Evolutionary conservation across 257 asterid species (phyloP).

Genomic region (Rauvolfia tetraphylla): DNA sequence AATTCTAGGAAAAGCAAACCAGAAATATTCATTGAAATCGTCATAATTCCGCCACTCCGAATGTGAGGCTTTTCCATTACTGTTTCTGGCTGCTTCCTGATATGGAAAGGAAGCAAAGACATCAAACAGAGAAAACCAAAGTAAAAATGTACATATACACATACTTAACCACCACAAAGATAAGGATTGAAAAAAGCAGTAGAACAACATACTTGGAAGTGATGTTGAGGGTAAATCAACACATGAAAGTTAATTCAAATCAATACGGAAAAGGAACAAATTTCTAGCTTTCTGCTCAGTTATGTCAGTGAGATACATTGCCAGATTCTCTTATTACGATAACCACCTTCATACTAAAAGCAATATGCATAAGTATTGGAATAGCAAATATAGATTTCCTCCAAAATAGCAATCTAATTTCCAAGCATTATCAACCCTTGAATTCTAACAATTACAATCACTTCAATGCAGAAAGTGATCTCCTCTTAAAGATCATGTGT

Average conservation of each 20-base stretch:
- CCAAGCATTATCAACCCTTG: not conserved
- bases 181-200: not conserved
- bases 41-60: slow-evolving; percentile 96
- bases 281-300: not conserved
- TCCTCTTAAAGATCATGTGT: not conserved
- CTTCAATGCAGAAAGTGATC: not conserved
- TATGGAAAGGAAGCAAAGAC: slow-evolving; percentile 11
- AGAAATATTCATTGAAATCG: slow-evolving; percentile 93
- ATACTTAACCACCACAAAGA: not conserved
- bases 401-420: not conserved
- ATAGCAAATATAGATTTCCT: not conserved
- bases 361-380: not conserved
- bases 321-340: not conserved
- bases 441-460: not conserved
- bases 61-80: slow-evolving; percentile 91
- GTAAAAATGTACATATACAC: too few species aligned
- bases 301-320: not conserved
- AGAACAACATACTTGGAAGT: not conserved
- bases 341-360: not conserved
- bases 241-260: not conserved
- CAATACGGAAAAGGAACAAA: not conserved
- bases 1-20: slow-evolving; percentile 41
- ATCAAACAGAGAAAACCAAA: slow-evolving; percentile 4
- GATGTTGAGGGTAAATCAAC: not conserved
- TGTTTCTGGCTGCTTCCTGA: slow-evolving; percentile 75